Evolutionary conservation across 139 green algal genomes (phyloP), one percentile per base, ranked within the genome.

Genomic region (Coelastrella sp.): DNA sequence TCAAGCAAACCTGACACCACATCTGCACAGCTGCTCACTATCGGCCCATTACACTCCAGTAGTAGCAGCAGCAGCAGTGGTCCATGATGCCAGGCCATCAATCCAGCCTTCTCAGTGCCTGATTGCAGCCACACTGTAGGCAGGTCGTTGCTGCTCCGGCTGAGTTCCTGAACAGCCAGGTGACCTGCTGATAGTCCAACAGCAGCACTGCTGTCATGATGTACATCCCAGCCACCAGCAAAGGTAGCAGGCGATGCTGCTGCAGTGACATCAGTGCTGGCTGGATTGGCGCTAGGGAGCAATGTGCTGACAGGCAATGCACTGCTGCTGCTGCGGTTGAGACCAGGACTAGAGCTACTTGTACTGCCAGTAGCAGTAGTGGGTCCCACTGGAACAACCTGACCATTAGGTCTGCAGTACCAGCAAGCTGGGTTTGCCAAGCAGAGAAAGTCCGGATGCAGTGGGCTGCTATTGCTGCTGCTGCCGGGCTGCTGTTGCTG

Each of bases 31-130:
- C 40, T 60, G 30, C 57, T 25, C 9, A 35, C 59, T 21, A 64
- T 41, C 27, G 59, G 60, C 17, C 37, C 21, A 37, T 25, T 40
- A 57, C n/a, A 23, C 34, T 83, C 53, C 76, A 84, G 77, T 38
- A 84, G 77, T 38, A 84, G n/a, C 25, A 84, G 77, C n/a, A 84
- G 41, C 27, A 84, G 57, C 37, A 84, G 77, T 41, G 77, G 77
- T 9, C 77, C 77, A n/a, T 32, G 51, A 32, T 84, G 77, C 59
- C 77, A 74, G n/a, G 27, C 37, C n/a, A 84, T 37, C 7, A 84
- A 60, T 11, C 53, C 60, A 4, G 59, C 40, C 41, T 43, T 64
- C 40, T 84, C 77, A 21, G 30, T 27, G 60, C 77, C 77, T 27
- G 63, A 62, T 63, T 64, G 62, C 66, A 74, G 35, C 34, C 17